Percentiles rank a stretch among this genome's conserved stretches.
These are phyloP conservation scores for Plasmopara viticola DNA, from an alignment of 352 stramenopile genomes.

Conservation along the genomic window DNA sequence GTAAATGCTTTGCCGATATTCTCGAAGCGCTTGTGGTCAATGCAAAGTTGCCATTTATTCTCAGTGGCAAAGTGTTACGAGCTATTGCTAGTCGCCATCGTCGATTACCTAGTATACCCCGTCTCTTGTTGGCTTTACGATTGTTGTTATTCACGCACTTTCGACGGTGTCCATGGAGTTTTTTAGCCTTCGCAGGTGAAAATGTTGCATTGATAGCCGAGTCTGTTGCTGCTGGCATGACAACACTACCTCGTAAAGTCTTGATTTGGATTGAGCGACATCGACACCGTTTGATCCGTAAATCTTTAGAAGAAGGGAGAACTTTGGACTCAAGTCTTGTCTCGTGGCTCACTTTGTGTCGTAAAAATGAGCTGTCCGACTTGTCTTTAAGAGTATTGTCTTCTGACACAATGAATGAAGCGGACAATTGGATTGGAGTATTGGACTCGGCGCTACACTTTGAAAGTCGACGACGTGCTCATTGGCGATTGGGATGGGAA, in stretches of 20 bases:
- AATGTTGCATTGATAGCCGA: constrained; percentile 10
- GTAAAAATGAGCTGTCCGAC: constrained; percentile 25
- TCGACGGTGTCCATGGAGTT: constrained; percentile 42
- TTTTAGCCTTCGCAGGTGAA: constrained; percentile 35
- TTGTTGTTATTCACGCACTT: constrained; percentile 67
- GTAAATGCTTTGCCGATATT: constrained; percentile 70
- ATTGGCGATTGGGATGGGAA: constrained; percentile 58
- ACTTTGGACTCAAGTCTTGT: constrained; percentile 6
- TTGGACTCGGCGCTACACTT: constrained; percentile 31
- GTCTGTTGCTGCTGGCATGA: constrained; percentile 11
- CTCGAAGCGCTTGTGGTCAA: constrained; percentile 65
- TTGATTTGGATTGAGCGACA: constrained; percentile 20
- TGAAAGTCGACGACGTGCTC: constrained; percentile 20
- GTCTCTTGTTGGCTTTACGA: constrained; percentile 55
- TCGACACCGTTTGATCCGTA: constrained; percentile 7
- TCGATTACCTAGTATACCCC: constrained; percentile 55
- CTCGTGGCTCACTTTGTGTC: constrained; percentile 31
- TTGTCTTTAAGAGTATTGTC: constrained; percentile 15
- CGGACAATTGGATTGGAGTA: constrained; percentile 21
- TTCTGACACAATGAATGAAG: neutral
- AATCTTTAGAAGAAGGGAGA: constrained; percentile 5
- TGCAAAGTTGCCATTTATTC: constrained; percentile 44
- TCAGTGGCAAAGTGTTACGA: constrained; percentile 43
- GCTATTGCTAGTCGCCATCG: constrained; percentile 42
- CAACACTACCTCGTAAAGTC: constrained; percentile 18